Base-by-base conservation (phyloP, 495 filamentous ascomycete species). In the Penicillium canescens region DNA sequence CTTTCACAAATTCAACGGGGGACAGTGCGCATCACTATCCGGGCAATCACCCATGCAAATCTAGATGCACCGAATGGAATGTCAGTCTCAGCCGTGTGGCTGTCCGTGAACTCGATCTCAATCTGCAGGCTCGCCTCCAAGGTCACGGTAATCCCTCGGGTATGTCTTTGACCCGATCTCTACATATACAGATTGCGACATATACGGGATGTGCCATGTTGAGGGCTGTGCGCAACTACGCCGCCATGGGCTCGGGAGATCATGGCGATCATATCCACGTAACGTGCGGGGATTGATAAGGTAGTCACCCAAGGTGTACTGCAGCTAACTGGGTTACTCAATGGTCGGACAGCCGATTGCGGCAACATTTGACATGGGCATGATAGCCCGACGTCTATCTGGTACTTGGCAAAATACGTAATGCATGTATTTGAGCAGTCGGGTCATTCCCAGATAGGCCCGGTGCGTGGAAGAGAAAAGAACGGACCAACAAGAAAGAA, bases 391-490 rank as follows among this genome's bases (percentile, higher is more conserved):
- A 41, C 11, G 40, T 12, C 28, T 43, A 28, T 51, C 31, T 18
- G 49, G 13, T 34, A 20, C 31, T 51, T 51, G 40, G 49, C 49
- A 43, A 20, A 42, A 16, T 24, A 50, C 20, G 34, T n/a, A 16
- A 47, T 47, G 31, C 12, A 35, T 37, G 34, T 48, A 33, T 42
- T 36, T 39, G 36, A 24, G 31, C 16, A 35, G 31, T 41, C 26
- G 26, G 43, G 10, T 34, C 38, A 39, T 3, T 33, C 36, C 35
- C 11, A 24, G 28, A 34, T 3, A 2, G 9, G 14, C 14, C 26
- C 5, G 14, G 2, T 34, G 14, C 28, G 33, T 9, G n/a, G 45
- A 38, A 37, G 24, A 31, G 28, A 31, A 37, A 36, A 36, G 44
- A 23, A 4, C 6, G 35, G 12, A 1, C 16, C 21, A 21, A 8